Conservation (phyloP, 768 basidiomycete species). For the Mycena pura region DNA sequence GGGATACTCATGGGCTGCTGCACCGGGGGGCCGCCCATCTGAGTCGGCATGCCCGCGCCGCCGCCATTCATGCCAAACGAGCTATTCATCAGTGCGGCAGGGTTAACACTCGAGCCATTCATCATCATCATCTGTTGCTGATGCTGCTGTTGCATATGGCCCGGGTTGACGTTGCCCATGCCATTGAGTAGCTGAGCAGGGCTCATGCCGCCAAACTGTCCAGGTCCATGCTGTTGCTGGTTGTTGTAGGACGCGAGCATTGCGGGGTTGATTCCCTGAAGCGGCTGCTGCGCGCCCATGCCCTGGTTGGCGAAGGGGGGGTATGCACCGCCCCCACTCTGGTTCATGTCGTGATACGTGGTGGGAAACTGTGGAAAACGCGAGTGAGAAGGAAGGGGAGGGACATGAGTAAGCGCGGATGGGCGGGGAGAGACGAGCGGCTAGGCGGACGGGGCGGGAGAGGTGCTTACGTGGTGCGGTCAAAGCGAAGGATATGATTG, state of each 20-base stretch:
- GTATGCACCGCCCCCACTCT: slow-evolving; percentile 13
- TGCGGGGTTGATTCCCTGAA: slow-evolving; percentile 25
- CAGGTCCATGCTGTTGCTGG: slow-evolving; percentile 7
- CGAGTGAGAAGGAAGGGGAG: background rate
- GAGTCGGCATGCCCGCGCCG: background rate
- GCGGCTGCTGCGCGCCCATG: background rate
- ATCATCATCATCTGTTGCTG: slow-evolving; percentile 21
- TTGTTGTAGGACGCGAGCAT: slow-evolving; percentile 26
- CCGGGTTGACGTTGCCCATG: slow-evolving; percentile 14
- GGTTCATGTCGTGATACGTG: slow-evolving; percentile 10
- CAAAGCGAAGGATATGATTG: slow-evolving; percentile 17
- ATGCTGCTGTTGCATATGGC: slow-evolving; percentile 20
- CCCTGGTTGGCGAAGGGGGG: slow-evolving; percentile 8
- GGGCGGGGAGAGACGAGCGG: background rate
- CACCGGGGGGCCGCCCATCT: slow-evolving; percentile 3
- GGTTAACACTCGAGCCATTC: slow-evolving; percentile 16
- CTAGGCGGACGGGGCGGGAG: background rate
- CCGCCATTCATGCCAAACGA: slow-evolving; percentile 7
- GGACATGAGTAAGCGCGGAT: slow-evolving; percentile 3
- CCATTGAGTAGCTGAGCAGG: slow-evolving; percentile 22
- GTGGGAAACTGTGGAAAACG: background rate
- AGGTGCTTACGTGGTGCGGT: slow-evolving; percentile 9
- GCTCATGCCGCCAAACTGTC: slow-evolving; percentile 13
- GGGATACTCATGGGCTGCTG: slow-evolving; percentile 6
- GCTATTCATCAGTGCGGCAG: slow-evolving; percentile 12